Percentiles rank a stretch among this genome's conserved stretches.
phyloP scores from a whole-genome alignment of 805 yeast species.

The Cyberlindnera maclurae region DNA sequence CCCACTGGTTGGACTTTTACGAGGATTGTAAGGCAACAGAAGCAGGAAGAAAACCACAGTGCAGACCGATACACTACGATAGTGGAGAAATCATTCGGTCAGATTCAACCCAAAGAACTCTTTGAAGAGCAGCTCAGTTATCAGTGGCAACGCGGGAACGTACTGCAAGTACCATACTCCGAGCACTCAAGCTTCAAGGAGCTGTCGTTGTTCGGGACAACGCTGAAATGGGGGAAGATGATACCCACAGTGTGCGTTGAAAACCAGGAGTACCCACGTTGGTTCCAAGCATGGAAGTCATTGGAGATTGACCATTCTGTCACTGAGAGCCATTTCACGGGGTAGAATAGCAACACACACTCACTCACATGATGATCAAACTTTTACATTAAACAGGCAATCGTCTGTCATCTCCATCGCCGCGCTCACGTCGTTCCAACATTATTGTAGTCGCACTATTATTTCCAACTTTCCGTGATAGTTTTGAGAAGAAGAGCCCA shows the following conservation, averaged over 20 bases:
- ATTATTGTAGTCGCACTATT: constrained; percentile 23
- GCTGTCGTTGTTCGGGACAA: constrained; percentile 54
- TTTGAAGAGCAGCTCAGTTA: constrained; percentile 6
- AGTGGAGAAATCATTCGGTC: background rate
- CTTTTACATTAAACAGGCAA: constrained; percentile 12
- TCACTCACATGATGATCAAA: background rate
- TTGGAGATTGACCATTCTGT: constrained; percentile 1
- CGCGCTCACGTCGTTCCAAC: constrained; percentile 18
- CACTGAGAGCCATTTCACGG: constrained; percentile 9
- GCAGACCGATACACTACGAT: background rate
- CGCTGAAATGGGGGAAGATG: constrained; percentile 42
- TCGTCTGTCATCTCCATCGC: constrained; percentile 24
- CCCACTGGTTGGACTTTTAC: constrained; percentile 91
- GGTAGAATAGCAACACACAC: background rate
- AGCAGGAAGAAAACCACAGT: background rate
- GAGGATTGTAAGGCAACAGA: constrained; percentile 10
- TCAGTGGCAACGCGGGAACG: constrained; percentile 9
- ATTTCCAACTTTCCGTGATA: constrained; percentile 41
- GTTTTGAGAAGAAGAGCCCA: constrained; percentile 67
- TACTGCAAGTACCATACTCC: constrained; percentile 69
- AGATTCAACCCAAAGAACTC: background rate
- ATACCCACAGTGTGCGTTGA: constrained; percentile 72
- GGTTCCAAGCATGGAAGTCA: constrained; percentile 18
- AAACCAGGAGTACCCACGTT: constrained; percentile 17
- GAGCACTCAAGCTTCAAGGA: constrained; percentile 92